Conservation (phyloP, 345 rosid species). For the Rhizophora apiculata region DNA sequence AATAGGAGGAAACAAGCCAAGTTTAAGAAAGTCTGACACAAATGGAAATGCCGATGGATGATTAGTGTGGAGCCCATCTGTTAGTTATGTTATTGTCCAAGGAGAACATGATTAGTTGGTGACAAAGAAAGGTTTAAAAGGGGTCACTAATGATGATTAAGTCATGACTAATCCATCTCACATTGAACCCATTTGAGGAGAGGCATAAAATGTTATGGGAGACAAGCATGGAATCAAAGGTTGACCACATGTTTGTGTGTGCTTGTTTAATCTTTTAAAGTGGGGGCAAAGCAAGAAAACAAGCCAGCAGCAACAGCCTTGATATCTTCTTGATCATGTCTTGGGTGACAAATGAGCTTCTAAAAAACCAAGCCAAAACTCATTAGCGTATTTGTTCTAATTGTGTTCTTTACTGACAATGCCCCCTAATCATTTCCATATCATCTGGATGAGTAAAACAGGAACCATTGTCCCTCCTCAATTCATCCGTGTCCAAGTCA, state of each 20-base stretch:
- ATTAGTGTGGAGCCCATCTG: constrained; percentile 39
- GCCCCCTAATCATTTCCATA: constrained; percentile 34
- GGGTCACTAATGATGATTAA: constrained; percentile 18
- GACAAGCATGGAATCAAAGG: constrained; percentile 28
- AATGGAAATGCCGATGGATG: constrained; percentile 11
- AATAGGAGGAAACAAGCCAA: background rate
- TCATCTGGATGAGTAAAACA: constrained; percentile 18
- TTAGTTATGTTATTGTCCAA: constrained; percentile 25
- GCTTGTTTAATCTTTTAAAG: background rate
- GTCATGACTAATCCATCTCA: constrained; percentile 7
- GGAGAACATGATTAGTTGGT: constrained; percentile 13
- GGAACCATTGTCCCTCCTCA: constrained; percentile 19
- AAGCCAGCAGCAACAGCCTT: constrained; percentile 26
- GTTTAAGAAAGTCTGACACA: constrained; percentile 17
- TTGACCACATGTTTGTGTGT: constrained; percentile 27
- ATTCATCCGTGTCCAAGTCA: background rate
- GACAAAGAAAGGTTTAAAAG: constrained; percentile 24
- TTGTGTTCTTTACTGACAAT: constrained; percentile 21
- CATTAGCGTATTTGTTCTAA: constrained; percentile 20
- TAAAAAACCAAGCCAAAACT: constrained; percentile 10
- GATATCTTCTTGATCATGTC: constrained; percentile 47
- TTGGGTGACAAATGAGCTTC: constrained; percentile 41
- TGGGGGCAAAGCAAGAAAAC: constrained; percentile 40
- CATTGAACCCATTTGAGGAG: constrained; percentile 12
- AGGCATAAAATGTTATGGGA: background rate